Evolutionary conservation across 805 yeast genomes (phyloP), one percentile per base, ranked within the genome.

Genomic region (Zygotorulaspora chibaensis): DNA sequence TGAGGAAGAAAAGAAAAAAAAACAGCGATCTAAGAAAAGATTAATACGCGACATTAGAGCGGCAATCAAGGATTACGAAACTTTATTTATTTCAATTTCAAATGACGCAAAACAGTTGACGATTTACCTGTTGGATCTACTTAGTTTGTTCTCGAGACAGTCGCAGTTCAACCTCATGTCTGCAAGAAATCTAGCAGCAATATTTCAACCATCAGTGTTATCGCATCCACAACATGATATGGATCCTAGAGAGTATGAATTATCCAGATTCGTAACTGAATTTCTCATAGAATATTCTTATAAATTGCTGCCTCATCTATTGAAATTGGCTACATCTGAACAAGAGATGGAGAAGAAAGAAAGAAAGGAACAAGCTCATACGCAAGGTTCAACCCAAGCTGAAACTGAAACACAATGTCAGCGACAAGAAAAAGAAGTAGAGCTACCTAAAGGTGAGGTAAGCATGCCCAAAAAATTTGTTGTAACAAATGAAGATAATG

Each of bases 201-300:
- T 93, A 46, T 93, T 93, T 70, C 99, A 93, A 68, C 98, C 99
- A 2, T 86, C 96, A n/a, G 81, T 93, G 13, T 71, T 93, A 43
- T 85, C 95, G 8, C 98, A 91, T 64, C 96, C 96, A 4, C 77
- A 76, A 53, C 97, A 93, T 64, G 96, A 90, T 61, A 79, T 91
- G 82, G 79, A 84, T 35, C 97, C 97, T 1, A 87, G 81, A 27
- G 97, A 93, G 66, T 90, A 90, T 67, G 91, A 87, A 10, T 68
- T 88, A 29, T 86, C 96, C 4, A 88, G 90, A 54, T 74, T 81
- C 7, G 96, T 87, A 28, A 84, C 93, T 20, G 95, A 90, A 59
- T 89, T 91, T 54, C 75, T 93, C 69, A 86, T 91, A 46, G 90
- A 84, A 54, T 88, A 91, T 62, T 83, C 91, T 16, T 83, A 84